Percentiles rank a stretch among this genome's conserved stretches.
These are phyloP conservation scores for Fraxinus greggii DNA, from an alignment of 305 asterid species.

Conservation along the genomic window DNA sequence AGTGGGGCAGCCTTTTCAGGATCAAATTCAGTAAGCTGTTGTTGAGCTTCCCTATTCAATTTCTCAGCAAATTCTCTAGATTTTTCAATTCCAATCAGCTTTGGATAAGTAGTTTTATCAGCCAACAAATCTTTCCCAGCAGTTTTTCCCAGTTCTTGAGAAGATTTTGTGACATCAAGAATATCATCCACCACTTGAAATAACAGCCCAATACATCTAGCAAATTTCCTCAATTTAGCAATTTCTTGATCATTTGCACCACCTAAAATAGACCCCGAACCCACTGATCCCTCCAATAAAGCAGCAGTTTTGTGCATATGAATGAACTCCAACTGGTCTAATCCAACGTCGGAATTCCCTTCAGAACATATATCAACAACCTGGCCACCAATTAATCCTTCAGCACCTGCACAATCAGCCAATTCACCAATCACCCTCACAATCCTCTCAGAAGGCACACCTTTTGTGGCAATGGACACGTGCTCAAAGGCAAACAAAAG, in stretches of 20 bases:
- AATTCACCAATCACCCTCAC: constrained; percentile 33
- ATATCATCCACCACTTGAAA: constrained; percentile 30
- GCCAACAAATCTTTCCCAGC: constrained; percentile 44
- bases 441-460: constrained; percentile 27
- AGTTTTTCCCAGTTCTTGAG: constrained; percentile 44
- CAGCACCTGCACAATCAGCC: constrained; percentile 20
- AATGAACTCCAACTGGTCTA: not conserved
- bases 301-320: constrained; percentile 36
- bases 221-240: constrained; percentile 38
- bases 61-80: constrained; percentile 33
- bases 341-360: not conserved
- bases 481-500: constrained; percentile 44
- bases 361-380: not conserved
- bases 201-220: constrained; percentile 41
- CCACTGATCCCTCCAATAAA: constrained; percentile 42
- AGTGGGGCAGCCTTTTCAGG: constrained; percentile 26
- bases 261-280: constrained; percentile 47
- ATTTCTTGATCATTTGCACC: constrained; percentile 40
- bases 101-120: constrained; percentile 41
- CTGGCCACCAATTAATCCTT: not conserved
- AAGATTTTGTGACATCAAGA: constrained; percentile 45
- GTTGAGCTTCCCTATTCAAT: constrained; percentile 21
- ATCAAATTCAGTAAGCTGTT: constrained; percentile 23
- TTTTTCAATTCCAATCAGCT: constrained; percentile 34
- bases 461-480: constrained; percentile 33